phyloP scores from a whole-genome alignment of 2,329 filamentous ascomycete species.

The Colletotrichum sansevieriae region DNA sequence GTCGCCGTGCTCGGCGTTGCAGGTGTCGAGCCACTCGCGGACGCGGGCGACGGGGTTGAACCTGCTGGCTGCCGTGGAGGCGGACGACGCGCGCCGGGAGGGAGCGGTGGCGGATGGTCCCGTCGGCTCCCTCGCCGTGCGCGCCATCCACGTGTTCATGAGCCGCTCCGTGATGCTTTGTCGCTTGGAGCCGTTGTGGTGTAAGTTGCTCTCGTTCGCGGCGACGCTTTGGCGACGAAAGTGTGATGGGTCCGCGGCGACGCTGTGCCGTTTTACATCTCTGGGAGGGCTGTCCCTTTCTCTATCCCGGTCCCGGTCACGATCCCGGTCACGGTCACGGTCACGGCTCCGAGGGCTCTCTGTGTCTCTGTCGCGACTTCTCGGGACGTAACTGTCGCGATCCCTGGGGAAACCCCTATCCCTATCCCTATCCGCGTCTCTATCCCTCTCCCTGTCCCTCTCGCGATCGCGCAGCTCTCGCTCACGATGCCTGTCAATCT shows the following conservation, averaged over 20 bases:
- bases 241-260: slow-evolving; percentile 33
- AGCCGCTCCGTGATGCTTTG: slow-evolving; percentile 58
- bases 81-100: slow-evolving; percentile 38
- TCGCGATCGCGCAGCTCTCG: slow-evolving; percentile 25
- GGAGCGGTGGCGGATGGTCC: slow-evolving; percentile 23
- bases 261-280: slow-evolving; percentile 42
- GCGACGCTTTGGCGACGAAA: slow-evolving; percentile 24
- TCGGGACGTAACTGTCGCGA: slow-evolving; percentile 17
- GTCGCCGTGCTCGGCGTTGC: slow-evolving; percentile 56
- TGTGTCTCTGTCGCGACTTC: slow-evolving; percentile 43
- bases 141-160: slow-evolving; percentile 45
- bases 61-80: slow-evolving; percentile 44
- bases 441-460: slow-evolving; percentile 29
- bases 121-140: slow-evolving; percentile 39
- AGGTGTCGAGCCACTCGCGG: slow-evolving; percentile 59
- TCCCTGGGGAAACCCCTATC: slow-evolving; percentile 21
- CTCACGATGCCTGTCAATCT: slow-evolving; percentile 20
- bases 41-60: slow-evolving; percentile 55
- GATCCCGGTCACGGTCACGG: slow-evolving; percentile 36
- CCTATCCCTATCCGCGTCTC: slow-evolving; percentile 28
- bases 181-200: slow-evolving; percentile 49
- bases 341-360: slow-evolving; percentile 39
- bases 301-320: slow-evolving; percentile 30
- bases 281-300: slow-evolving; percentile 42
- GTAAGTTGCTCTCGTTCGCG: slow-evolving; percentile 28